Evolutionary conservation across 768 basidiomycete genomes (phyloP).

Genomic region (Agaricus blazei): DNA sequence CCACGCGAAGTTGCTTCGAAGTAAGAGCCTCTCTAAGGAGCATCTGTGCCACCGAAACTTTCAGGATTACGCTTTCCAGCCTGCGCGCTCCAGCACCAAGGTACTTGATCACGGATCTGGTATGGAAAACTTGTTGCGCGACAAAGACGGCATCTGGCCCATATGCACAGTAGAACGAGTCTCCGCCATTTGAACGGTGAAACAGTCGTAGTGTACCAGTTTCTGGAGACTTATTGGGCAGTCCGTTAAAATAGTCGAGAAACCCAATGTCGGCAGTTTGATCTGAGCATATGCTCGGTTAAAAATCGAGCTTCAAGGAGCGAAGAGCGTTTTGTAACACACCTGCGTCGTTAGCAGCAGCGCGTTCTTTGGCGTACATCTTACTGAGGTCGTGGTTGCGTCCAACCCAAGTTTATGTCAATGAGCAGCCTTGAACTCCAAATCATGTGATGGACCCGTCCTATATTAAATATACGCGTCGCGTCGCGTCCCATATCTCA

Average conservation of each 20-base stretch:
- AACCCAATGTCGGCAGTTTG: slow-evolving; percentile 76
- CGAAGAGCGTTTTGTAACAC: not conserved
- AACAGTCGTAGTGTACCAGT: slow-evolving; percentile 87
- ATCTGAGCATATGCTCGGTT: slow-evolving; percentile 28
- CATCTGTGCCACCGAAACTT: slow-evolving; percentile 67
- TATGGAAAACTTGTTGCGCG: slow-evolving; percentile 78
- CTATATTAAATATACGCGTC: not conserved
- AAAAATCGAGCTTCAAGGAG: not conserved
- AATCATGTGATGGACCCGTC: not conserved
- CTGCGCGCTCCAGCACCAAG: slow-evolving; percentile 65
- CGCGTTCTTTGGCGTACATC: slow-evolving; percentile 11
- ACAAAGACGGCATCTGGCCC: slow-evolving; percentile 86
- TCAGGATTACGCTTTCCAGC: slow-evolving; percentile 76
- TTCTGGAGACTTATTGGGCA: slow-evolving; percentile 65
- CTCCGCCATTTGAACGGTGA: slow-evolving; percentile 46
- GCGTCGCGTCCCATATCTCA: not conserved
- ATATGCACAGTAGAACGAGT: slow-evolving; percentile 84
- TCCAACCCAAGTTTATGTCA: not conserved
- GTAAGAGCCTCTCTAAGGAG: slow-evolving; percentile 90
- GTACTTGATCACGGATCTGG: slow-evolving; percentile 90
- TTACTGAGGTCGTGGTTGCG: not conserved
- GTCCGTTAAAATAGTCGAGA: slow-evolving; percentile 57
- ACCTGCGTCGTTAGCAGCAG: not conserved
- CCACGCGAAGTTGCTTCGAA: slow-evolving; percentile 81
- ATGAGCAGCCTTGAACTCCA: not conserved